Evolutionary conservation across 2,329 filamentous ascomycete species (phyloP), one percentile per base, ranked within the genome.

Genomic region (Colletotrichum sp.): DNA sequence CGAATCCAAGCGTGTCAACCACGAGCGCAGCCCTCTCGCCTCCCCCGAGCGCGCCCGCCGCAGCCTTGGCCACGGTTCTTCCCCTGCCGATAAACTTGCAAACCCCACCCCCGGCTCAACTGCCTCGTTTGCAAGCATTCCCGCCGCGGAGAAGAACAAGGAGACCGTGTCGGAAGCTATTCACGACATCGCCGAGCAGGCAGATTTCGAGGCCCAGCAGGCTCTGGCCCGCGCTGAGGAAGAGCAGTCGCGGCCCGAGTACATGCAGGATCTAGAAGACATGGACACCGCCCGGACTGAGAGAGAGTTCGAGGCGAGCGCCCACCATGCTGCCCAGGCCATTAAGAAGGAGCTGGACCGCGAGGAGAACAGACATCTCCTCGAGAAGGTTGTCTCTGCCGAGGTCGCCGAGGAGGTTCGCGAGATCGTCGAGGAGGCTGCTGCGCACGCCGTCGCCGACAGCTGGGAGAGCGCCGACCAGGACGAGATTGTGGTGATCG

Each of bases 381-480:
- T 91, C n/a, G 90, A 93, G 74, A 84, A 88, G 51, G 81, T 82
- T 18, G 83, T 90, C 72, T 85, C 87, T 36, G 86, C 87, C 62
- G 86, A 88, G 27, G 81, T 89, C 33, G 89, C 89, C 15, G 86
- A 90, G 74, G 86, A 86, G 33, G 84, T 86, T 59, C 83, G 82
- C 33, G 83, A 86, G 29, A 85, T 86, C 73, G 87, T 91, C 64
- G 90, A 92, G 62, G 88, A 90, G 73, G 86, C 88, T 47, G 88
- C 89, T 65, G 87, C 90, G 75, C 69, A 90, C 27, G 86, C 89
- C 27, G 88, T 95, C 61, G 94, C 92, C n/a, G 95, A 98, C 76
- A 96, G 93, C 84, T 98, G 95, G 95, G 95, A 98, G 86, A 97
- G 93, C 76, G 94, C 93, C 6, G 95, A 96, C 69, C 92, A 93